These are phyloP conservation scores for Talaromyces proteolyticus DNA, from an alignment of 495 filamentous ascomycete genomes.

Conservation along the genomic window DNA sequence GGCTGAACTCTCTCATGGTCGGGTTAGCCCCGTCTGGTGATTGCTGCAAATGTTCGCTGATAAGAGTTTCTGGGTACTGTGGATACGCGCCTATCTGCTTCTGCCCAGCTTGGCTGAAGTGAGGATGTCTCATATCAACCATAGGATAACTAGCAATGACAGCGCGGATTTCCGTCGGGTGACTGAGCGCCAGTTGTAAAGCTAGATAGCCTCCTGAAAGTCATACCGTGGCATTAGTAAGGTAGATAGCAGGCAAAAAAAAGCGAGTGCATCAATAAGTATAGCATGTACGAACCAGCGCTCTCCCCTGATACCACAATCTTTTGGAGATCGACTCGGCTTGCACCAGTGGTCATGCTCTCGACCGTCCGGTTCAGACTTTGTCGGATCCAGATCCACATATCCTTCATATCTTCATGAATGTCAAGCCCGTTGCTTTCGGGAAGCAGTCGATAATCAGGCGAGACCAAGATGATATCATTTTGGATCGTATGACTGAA, in stretches of 20 bases:
- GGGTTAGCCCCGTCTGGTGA: neutral
- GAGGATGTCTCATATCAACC: slow-evolving; percentile 11
- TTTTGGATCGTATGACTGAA: neutral
- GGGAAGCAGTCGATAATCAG: slow-evolving; percentile 11
- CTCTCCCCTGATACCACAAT: slow-evolving; percentile 6
- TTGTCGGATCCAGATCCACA: slow-evolving; percentile 8
- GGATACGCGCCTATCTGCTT: neutral
- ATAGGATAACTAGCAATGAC: slow-evolving; percentile 5
- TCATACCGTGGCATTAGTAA: no score
- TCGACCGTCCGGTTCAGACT: neutral
- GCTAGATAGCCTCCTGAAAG: slow-evolving; percentile 6
- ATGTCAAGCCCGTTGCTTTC: slow-evolving; percentile 4
- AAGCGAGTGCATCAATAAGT: no score
- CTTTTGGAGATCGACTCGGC: neutral
- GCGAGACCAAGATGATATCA: slow-evolving; percentile 7
- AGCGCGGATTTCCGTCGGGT: slow-evolving; percentile 1
- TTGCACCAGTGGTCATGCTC: neutral
- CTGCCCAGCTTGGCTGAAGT: neutral
- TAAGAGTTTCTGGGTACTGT: neutral
- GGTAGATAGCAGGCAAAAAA: no score
- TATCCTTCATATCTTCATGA: slow-evolving; percentile 8
- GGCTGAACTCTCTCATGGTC: neutral
- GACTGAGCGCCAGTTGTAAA: neutral
- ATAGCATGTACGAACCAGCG: neutral
- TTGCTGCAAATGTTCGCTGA: neutral